Evolutionary conservation across 192 early-diverging fungal genomes (phyloP), one percentile per base, ranked within the genome.

Genomic region (Coemansia sp.): DNA sequence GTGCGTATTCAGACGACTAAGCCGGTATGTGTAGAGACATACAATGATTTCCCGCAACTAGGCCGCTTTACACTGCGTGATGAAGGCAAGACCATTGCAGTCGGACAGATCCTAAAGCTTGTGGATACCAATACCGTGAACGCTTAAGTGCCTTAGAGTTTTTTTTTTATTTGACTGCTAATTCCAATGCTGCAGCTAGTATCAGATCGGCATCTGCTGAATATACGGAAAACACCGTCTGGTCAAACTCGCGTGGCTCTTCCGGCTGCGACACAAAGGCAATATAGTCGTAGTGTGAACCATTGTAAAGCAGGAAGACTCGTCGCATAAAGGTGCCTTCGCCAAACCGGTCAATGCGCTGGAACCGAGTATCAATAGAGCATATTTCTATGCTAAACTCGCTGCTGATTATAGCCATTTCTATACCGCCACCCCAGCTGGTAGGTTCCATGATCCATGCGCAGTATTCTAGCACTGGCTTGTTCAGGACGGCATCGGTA

Each of bases 51-150:
- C 52, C 87, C 90, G 39, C 93, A 95, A 63, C 73, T 99, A 9
- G 97, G 97, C 37, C 86, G 97, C 44, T 98, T 99, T 77, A 99
- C 95, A n/a, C 81, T 99, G 21, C 89, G 97, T 60, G 94, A 97
- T 64, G 94, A 99, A 82, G 93, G 92, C 58, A 84, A 81, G 59
- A 80, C 77, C 11, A 76, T 83, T 67, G 97, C 95, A 30, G 89
- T 99, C 52, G 97, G 97, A 56, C 93, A 93, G 74, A 80, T 99
- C 42, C 86, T 87, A 45, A 93, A 92, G 82, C 72, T 98, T 17
- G 49, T 58, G 3, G 53, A 58, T 6, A 47, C 45, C 28, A 26
- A 47, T 21, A 47, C 21, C 3, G 11, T 26, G 5, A 47, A 47
- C 28, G 45, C 45, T 5, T 26, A 26, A 26, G 23, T 1, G 4